Conservation (phyloP, 257 asterid genomes). For the Parsonsia alboflavescens region DNA sequence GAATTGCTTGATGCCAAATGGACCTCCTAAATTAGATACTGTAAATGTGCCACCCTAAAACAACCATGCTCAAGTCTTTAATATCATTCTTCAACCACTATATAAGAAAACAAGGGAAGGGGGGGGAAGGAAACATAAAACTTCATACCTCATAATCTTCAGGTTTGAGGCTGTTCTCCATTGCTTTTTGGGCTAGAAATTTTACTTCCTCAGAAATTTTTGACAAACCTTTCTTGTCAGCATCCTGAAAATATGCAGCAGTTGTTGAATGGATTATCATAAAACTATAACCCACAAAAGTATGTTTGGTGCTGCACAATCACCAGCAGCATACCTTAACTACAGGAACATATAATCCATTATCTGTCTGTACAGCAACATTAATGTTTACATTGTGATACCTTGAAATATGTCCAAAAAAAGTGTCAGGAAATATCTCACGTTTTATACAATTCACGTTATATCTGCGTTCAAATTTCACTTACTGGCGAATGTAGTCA, state of each 20-base stretch:
- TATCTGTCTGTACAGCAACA: conserved; percentile 97
- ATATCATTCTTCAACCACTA: not conserved
- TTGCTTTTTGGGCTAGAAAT: conserved; percentile 75
- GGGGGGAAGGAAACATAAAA: not conserved
- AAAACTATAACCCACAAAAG: not conserved
- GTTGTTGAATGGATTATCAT: conserved; percentile 15
- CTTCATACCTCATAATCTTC: conserved; percentile 78
- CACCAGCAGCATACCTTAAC: conserved; percentile 46
- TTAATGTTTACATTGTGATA: conserved; percentile 74
- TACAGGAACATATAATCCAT: conserved; percentile 84
- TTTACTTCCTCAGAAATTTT: conserved; percentile 83
- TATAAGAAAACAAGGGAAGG: not conserved
- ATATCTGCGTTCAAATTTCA: conserved; percentile 13
- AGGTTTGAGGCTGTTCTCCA: conserved; percentile 82
- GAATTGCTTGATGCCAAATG: conserved; percentile 94
- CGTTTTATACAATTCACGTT: not conserved
- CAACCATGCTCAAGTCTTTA: conserved; percentile 9
- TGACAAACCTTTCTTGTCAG: conserved; percentile 92
- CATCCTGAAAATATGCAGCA: conserved; percentile 53
- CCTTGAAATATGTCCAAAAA: conserved; percentile 41
- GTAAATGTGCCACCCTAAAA: conserved; percentile 96
- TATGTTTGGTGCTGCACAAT: not conserved
- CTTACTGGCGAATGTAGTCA: conserved; percentile 97
- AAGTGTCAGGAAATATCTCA: not conserved
- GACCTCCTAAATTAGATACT: conserved; percentile 90